Base-by-base conservation (phyloP, 495 filamentous ascomycete genomes). In the Penicillium samsonianum region DNA sequence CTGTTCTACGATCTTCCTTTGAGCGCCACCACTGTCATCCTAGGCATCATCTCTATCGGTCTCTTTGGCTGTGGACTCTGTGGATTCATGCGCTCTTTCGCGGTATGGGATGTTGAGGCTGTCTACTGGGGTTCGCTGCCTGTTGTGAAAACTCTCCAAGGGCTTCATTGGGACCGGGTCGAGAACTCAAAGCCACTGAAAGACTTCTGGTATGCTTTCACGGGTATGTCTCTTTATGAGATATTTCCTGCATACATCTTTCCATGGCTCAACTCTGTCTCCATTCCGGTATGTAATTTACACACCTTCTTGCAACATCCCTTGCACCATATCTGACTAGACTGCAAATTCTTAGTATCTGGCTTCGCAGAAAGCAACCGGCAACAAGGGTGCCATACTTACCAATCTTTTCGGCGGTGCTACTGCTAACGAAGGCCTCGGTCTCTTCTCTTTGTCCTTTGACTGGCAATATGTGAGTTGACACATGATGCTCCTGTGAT, bases 191-290 rank as follows among this genome's bases (percentile, higher is more conserved):
- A 66, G 55, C 73, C 62, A 0, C 62, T 76, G 5, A 55, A 58
- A 46, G 63, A 60, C 8, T 74, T 73, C 53, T 68, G 69, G 59
- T 72, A 65, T 58, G 68, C 71, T 8, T 63, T 73, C 23, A 43
- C 53, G 2, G 67, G 71, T 45, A 69, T 68, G 63, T 47, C 55
- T 47, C 38, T 78, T 3, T 87, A 76, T 64, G 80, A 84, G 59
- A 74, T 81, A 20, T 69, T 86, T 41, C 83, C 82, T 0, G 76
- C 79, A n/a, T 85, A 80, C 57, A 80, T 85, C 17, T 73, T 80
- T 25, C 71, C 81, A 0, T 75, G 78, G 69, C 73, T 85, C 7
- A 79, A 75, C 35, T 78, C 79, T 7, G 62, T 86, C 25, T 81
- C 77, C 1, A 78, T 86, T 33, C 79, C 81, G 55, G 67, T 70